phyloP scores from a whole-genome alignment of 2,329 filamentous ascomycete genomes.

The Phyllosticta ampelicida region DNA sequence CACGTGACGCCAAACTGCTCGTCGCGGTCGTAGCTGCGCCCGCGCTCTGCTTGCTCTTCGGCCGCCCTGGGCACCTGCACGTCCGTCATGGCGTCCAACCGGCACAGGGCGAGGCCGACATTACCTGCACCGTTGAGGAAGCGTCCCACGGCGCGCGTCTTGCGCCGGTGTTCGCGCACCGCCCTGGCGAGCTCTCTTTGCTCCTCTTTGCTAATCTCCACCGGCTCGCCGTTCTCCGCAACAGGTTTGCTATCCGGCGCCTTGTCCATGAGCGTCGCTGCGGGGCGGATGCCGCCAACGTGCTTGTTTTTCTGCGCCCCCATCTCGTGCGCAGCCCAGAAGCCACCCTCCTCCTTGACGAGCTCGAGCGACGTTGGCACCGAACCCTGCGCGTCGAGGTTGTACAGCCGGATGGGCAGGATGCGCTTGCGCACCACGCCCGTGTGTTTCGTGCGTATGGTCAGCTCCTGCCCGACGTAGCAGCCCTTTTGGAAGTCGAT shows the following conservation, averaged over 20 bases:
- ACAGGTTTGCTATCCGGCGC: slow-evolving; percentile 42
- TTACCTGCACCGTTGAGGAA: slow-evolving; percentile 64
- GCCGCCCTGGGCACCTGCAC: slow-evolving; percentile 57
- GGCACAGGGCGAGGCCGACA: slow-evolving; percentile 74
- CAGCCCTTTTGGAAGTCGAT: slow-evolving; percentile 95
- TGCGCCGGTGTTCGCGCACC: background rate
- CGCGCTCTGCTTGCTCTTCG: slow-evolving; percentile 14
- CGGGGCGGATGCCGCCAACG: slow-evolving; percentile 12
- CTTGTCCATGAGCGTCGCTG: slow-evolving; percentile 18
- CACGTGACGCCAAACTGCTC: slow-evolving; percentile 38
- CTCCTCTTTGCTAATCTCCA: slow-evolving; percentile 25
- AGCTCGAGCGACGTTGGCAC: slow-evolving; percentile 1
- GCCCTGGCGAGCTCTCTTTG: slow-evolving; percentile 57
- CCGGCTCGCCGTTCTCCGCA: slow-evolving; percentile 27
- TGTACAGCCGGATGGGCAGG: slow-evolving; percentile 66
- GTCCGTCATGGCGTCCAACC: slow-evolving; percentile 84
- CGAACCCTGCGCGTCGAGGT: background rate
- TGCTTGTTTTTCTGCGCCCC: slow-evolving; percentile 39
- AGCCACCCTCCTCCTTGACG: slow-evolving; percentile 20
- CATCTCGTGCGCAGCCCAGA: slow-evolving; percentile 27
- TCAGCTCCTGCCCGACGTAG: slow-evolving; percentile 93
- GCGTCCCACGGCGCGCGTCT: background rate
- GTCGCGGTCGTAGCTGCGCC: slow-evolving; percentile 47
- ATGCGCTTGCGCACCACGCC: slow-evolving; percentile 88
- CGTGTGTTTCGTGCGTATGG: slow-evolving; percentile 87